These are phyloP conservation scores for Vitis hybrid DNA, from an alignment of 177 flowering plant genomes.

Conservation along the genomic window DNA sequence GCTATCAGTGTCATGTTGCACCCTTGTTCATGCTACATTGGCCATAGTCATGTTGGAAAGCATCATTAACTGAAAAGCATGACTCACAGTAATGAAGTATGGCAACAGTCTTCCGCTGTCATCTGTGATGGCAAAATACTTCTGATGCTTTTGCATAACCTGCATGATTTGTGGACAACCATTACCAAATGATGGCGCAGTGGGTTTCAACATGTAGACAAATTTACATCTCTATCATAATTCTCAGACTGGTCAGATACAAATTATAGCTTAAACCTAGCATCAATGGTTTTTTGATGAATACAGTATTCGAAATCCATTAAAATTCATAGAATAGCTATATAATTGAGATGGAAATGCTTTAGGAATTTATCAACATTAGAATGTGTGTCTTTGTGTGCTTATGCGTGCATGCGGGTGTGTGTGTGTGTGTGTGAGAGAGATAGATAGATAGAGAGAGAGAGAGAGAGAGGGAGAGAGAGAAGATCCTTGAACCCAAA, in stretches of 20 bases:
- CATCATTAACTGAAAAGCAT: neutral
- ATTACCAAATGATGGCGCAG: neutral
- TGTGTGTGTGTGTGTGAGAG: too few relatives aligned
- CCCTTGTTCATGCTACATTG: too few relatives aligned
- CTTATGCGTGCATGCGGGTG: too few relatives aligned
- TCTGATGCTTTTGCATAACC: slow-evolving; percentile 99
- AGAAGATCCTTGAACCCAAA: too few relatives aligned
- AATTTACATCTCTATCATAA: neutral
- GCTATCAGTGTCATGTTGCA: too few relatives aligned
- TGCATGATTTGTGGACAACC: slow-evolving; percentile 28
- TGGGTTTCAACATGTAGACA: neutral
- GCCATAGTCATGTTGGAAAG: too few relatives aligned
- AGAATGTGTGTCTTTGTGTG: too few relatives aligned
- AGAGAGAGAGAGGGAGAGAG: too few relatives aligned
- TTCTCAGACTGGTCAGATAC: neutral
- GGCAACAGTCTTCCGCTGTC: slow-evolving; percentile 68
- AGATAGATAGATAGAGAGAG: too few relatives aligned
- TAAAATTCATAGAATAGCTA: neutral
- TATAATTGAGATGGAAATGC: neutral
- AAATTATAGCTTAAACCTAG: neutral
- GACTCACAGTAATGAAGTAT: slow-evolving; percentile 85
- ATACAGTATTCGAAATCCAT: too few relatives aligned
- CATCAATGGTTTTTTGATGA: too few relatives aligned
- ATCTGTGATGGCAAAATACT: slow-evolving; percentile 76
- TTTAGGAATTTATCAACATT: too few relatives aligned